Evolutionary conservation across 2,329 filamentous ascomycete species (phyloP).

Genomic region (Colletotrichum graminicola): DNA sequence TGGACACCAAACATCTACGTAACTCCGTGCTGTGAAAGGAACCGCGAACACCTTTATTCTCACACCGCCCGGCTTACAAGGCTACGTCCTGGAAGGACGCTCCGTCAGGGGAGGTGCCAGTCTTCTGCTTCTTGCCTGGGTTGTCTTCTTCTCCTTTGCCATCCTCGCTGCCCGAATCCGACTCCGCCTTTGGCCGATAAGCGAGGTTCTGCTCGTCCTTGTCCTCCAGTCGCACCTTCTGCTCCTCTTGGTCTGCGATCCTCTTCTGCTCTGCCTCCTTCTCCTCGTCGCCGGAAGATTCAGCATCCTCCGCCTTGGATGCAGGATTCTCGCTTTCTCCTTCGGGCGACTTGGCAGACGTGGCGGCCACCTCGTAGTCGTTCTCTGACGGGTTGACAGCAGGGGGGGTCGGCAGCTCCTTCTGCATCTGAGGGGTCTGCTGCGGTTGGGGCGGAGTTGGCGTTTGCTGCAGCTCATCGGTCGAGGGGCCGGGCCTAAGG

Average conservation of each 20-base stretch:
- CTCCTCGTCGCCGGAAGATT: slow-evolving; percentile 49
- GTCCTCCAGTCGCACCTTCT: slow-evolving; percentile 69
- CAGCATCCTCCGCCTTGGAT: slow-evolving; percentile 45
- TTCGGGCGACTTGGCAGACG: slow-evolving; percentile 34
- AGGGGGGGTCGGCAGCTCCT: slow-evolving; percentile 50
- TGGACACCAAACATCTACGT: slow-evolving; percentile 27
- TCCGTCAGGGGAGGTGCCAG: slow-evolving; percentile 64
- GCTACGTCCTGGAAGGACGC: slow-evolving; percentile 75
- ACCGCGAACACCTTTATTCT: slow-evolving; percentile 5
- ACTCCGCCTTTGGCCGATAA: slow-evolving; percentile 55
- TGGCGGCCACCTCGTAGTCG: slow-evolving; percentile 43
- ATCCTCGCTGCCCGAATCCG: slow-evolving; percentile 44
- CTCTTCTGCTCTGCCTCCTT: slow-evolving; percentile 54
- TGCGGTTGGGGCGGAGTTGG: slow-evolving; percentile 47
- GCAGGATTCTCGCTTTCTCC: slow-evolving; percentile 44
- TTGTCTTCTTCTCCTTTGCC: slow-evolving; percentile 51
- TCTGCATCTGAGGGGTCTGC: slow-evolving; percentile 47
- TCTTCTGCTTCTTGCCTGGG: slow-evolving; percentile 52
- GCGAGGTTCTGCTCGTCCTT: slow-evolving; percentile 67
- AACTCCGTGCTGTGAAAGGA: slow-evolving; percentile 37
- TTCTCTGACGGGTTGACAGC: slow-evolving; percentile 46
- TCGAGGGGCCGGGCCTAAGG: slow-evolving; percentile 59
- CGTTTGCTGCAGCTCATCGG: slow-evolving; percentile 49
- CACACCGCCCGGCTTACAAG: slow-evolving; percentile 55
- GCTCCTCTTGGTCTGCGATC: slow-evolving; percentile 59